A percentile compares a stretch with the other conserved stretches of the same genome.
Evolutionary conservation across 2,329 filamentous ascomycete genomes (phyloP).

Genomic region (Diaporthe citri): DNA sequence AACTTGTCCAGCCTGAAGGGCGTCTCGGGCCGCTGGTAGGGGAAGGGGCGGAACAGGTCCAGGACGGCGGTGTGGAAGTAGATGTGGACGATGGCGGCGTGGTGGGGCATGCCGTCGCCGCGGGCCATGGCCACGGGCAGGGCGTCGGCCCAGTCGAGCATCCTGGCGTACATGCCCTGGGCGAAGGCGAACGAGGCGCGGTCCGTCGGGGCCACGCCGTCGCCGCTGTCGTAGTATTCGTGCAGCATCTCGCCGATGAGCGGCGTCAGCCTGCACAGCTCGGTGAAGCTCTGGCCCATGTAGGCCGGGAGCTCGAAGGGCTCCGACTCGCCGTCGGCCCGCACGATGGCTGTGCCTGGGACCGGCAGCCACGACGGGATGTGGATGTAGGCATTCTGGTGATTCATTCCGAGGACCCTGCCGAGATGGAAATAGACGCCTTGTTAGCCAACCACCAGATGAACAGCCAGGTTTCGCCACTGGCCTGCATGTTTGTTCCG

Average conservation of each 20-base stretch:
- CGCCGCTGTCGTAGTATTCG: slow-evolving; percentile 38
- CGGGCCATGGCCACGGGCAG: slow-evolving; percentile 34
- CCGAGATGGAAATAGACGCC: no score
- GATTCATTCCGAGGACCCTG: slow-evolving; percentile 36
- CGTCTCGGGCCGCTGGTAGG: background rate
- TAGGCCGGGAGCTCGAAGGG: slow-evolving; percentile 41
- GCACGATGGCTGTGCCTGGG: slow-evolving; percentile 29
- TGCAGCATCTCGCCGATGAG: slow-evolving; percentile 37
- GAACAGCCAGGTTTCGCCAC: background rate
- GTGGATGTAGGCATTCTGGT: slow-evolving; percentile 24
- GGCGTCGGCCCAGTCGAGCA: slow-evolving; percentile 43
- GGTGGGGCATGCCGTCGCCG: slow-evolving; percentile 28
- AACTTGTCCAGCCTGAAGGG: slow-evolving; percentile 11
- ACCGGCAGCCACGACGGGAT: slow-evolving; percentile 33
- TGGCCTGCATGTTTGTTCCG: background rate
- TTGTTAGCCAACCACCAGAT: background rate
- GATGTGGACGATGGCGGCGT: slow-evolving; percentile 39
- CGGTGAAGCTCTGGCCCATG: slow-evolving; percentile 40
- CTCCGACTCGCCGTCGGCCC: slow-evolving; percentile 6
- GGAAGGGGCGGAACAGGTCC: slow-evolving; percentile 41
- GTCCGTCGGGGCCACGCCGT: slow-evolving; percentile 16
- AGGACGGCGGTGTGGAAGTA: slow-evolving; percentile 39
- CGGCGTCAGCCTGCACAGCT: slow-evolving; percentile 40
- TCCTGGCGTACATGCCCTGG: slow-evolving; percentile 40
- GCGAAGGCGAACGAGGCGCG: slow-evolving; percentile 39